Evolutionary conservation across 306 rosid genomes (phyloP).

Genomic region (Cicer judaicum): DNA sequence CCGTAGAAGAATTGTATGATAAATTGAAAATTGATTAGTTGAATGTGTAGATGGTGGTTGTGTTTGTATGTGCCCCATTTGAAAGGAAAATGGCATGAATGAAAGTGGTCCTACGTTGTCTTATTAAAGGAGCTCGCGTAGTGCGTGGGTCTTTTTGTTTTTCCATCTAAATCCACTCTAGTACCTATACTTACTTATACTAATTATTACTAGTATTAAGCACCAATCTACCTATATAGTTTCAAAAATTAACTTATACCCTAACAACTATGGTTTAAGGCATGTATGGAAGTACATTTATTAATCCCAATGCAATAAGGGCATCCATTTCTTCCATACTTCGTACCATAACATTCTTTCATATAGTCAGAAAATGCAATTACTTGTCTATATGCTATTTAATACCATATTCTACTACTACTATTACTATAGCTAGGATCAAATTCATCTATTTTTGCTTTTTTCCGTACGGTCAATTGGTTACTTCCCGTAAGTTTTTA

Average conservation of each 20-base stretch:
- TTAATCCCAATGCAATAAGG: neutral
- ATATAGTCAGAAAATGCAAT: neutral
- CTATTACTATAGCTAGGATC: neutral
- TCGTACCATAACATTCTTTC: constrained; percentile 10
- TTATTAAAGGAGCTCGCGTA: neutral
- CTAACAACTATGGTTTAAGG: neutral
- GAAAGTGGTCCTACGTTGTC: neutral
- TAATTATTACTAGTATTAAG: neutral
- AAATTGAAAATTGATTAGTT: no score
- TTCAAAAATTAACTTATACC: neutral
- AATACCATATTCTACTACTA: neutral
- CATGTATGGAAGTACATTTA: neutral
- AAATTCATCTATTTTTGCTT: neutral
- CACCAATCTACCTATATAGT: neutral
- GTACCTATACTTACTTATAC: neutral
- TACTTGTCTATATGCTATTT: neutral
- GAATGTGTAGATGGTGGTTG: no score
- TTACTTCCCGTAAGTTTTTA: neutral
- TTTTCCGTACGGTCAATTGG: neutral
- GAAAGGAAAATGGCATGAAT: neutral
- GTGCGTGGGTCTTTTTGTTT: no score
- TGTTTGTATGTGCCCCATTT: neutral
- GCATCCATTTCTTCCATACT: neutral
- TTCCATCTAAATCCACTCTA: neutral
- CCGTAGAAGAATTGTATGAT: no score